Base-by-base conservation (phyloP, 176 grass and related monocot species). In the Themeda triandra region DNA sequence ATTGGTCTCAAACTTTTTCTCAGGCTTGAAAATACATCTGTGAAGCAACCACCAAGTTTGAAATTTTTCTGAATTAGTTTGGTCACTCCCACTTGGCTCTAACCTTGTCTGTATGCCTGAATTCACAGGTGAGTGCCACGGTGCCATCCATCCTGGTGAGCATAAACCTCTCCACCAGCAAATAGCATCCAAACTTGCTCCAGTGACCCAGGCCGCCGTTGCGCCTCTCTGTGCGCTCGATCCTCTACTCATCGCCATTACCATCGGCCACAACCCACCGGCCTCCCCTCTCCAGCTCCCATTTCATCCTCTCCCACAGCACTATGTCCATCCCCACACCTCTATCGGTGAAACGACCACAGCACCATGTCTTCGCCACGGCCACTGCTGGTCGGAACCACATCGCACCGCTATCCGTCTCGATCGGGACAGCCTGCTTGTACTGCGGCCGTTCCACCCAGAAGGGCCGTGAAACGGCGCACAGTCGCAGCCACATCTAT, bases 271-370 rank as follows among this genome's bases (percentile, higher is more conserved):
- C 28, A 12, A 70, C 49, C 86, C 86, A 83, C 31, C 86, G 46
- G 46, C 15, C 90, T 79, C 29, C 86, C 42, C n/a, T n/a, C 9
- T 30, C 75, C 29, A 83, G 8, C 80, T 92, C 83, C 86, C 82
- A 92, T 4, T 0, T 80, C 39, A 92, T 83, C 66, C 58, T 83
- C 45, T 92, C 90, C 90, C 90, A 89, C 58, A 89, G 6, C 12
- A 76, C 82, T n/a, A n/a, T n/a, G n/a, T 75, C 76, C 66, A 89
- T 48, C 3, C 45, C 83, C 19, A 91, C 9, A n/a, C 1, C 53
- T n/a, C 21, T 19, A 0, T 0, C 21, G 6, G 6, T 23, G 18
- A 5, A 33, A 33, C 32, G 32, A 33, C 32, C 32, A 33, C 32
- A 33, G 32, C 32, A 33, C 32, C 32, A 33, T 33, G 32, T 33